Conservation (phyloP, 257 asterid species). For the Capsicum pubescens region DNA sequence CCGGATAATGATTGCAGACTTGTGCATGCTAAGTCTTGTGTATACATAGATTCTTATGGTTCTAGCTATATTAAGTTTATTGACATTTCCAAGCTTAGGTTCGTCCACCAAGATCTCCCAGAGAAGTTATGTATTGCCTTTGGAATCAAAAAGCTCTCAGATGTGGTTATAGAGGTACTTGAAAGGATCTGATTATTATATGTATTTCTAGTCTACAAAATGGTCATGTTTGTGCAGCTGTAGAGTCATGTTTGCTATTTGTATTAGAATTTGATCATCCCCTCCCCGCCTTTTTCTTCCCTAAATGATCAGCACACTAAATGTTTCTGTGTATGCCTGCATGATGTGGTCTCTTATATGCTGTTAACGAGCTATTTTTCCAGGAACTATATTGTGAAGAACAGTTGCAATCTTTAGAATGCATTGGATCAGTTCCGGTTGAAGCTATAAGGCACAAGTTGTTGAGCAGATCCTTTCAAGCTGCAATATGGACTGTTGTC, state of each 20-base stretch:
- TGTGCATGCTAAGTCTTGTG: slow-evolving; percentile 82
- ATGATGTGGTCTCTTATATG: slow-evolving; percentile 32
- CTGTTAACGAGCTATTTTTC: slow-evolving; percentile 36
- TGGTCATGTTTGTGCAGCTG: neutral
- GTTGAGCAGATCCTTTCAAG: slow-evolving; percentile 75
- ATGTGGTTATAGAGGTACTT: slow-evolving; percentile 88
- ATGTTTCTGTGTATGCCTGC: slow-evolving; percentile 29
- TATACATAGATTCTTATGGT: slow-evolving; percentile 79
- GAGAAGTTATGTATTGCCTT: slow-evolving; percentile 66
- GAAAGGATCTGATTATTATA: neutral
- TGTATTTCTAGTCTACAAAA: neutral
- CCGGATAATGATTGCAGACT: slow-evolving; percentile 97
- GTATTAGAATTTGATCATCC: slow-evolving; percentile 3
- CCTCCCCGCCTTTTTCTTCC: neutral
- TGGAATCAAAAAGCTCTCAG: slow-evolving; percentile 83
- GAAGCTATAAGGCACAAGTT: slow-evolving; percentile 61
- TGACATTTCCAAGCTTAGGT: slow-evolving; percentile 82
- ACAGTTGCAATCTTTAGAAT: slow-evolving; percentile 58
- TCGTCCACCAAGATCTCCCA: slow-evolving; percentile 83
- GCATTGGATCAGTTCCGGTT: slow-evolving; percentile 64
- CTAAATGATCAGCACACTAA: neutral
- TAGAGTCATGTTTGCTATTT: neutral
- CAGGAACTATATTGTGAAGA: slow-evolving; percentile 72
- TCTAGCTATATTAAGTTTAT: slow-evolving; percentile 70
- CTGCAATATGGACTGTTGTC: slow-evolving; percentile 70